Base-by-base conservation (phyloP, 139 green algal species). In the Chlamydomonas urium region DNA sequence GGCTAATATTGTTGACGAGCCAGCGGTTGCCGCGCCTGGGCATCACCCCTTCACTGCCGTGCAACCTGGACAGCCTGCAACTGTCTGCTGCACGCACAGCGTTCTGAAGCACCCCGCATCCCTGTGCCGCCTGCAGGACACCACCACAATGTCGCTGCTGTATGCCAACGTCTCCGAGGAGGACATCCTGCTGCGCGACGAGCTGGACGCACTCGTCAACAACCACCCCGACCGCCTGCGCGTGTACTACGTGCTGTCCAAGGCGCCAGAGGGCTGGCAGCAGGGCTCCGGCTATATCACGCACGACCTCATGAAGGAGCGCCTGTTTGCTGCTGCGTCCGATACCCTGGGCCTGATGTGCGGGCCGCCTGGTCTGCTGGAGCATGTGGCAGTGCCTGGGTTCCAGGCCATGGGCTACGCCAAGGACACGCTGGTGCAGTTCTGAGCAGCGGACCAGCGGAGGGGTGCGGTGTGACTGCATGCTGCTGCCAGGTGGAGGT, bases 141-240 rank as follows among this genome's bases (percentile, higher is more conserved):
- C 58, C 31, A 99, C 92, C 0, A 66, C 87, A 78, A 78, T 98
- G 17, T 77, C 62, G 47, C 87, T 99, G n/a, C 45, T 99, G 53
- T 99, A 91, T 66, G 94, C 92, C 75, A 99, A 99, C 81, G 85
- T 92, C 76, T 90, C 73, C 1, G 83, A 90, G 58, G 86, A 92
- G n/a, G 95, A 99, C 85, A 98, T 99, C 65, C 80, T 99, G 58
- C 83, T 99, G 71, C 58, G 82, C 2, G 79, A 92, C 5, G 89
- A 98, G 80, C 83, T 99, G 29, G 93, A 99, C 36, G 78, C 69
- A 23, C 75, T 96, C 57, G 89, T 87, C 0, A 75, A 63, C 24
- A 69, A 79, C 0, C 69, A 92, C 78, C 77, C 85, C 34, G 73
- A 86, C 47, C 72, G 85, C 24, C 91, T 97, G 80, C n/a, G n/a